phyloP scores from a whole-genome alignment of 495 filamentous ascomycete species.

The Penicillium silybi region DNA sequence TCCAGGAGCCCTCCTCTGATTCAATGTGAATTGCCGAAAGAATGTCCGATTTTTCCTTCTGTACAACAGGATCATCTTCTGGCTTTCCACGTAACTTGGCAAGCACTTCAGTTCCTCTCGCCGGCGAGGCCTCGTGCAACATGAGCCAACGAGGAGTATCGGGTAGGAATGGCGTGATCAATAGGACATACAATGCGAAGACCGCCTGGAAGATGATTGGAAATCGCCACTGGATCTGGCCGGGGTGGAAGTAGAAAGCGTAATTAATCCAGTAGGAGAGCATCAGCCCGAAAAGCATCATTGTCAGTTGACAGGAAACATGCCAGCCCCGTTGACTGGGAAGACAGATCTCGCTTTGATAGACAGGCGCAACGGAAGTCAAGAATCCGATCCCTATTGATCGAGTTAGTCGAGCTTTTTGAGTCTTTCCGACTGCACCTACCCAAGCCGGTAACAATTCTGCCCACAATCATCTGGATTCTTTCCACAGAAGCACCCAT shows the following conservation, averaged over 20 bases:
- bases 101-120: constrained; percentile 29
- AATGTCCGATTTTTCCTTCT: constrained; percentile 16
- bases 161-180: constrained; percentile 22
- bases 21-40: constrained; percentile 13
- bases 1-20: constrained; percentile 14
- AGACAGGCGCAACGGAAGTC: constrained; percentile 30
- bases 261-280: constrained; percentile 35
- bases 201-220: constrained; percentile 48
- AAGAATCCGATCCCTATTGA: constrained; percentile 2
- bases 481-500: constrained; percentile 44
- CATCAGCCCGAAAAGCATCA: constrained; percentile 27
- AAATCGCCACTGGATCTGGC: constrained; percentile 44
- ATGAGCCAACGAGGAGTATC: constrained; percentile 35
- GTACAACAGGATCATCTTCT: constrained; percentile 21
- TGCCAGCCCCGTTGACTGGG: constrained; percentile 27
- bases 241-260: constrained; percentile 44
- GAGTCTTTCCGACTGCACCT: neutral
- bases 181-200: constrained; percentile 33
- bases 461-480: constrained; percentile 25
- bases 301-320: constrained; percentile 25
- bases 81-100: constrained; percentile 35
- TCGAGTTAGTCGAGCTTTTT: neutral
- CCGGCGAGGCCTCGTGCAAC: constrained; percentile 16
- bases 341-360: constrained; percentile 28
- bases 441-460: constrained; percentile 37